phyloP scores from a whole-genome alignment of 306 rosid genomes.

The Prunus mira region DNA sequence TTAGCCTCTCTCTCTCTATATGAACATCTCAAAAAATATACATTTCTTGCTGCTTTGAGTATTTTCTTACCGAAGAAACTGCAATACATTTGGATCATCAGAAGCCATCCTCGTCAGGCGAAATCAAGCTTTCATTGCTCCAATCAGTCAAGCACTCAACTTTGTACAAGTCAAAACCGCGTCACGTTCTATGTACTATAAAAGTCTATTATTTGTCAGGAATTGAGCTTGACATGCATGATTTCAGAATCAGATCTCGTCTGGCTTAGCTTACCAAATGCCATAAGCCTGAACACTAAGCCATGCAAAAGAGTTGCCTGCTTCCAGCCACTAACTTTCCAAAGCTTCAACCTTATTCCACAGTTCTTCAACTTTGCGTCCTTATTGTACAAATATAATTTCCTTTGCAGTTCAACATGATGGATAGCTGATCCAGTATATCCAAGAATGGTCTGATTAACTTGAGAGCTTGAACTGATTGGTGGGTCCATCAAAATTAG shows the following conservation, averaged over 20 bases:
- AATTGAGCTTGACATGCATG: conserved; percentile 25
- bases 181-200: conserved; percentile 25
- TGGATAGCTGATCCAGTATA: conserved; percentile 30
- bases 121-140: conserved; percentile 19
- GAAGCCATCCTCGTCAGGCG: conserved; percentile 16
- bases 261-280: conserved; percentile 22
- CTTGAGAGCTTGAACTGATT: conserved; percentile 28
- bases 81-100: conserved; percentile 24
- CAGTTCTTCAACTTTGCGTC: conserved; percentile 40
- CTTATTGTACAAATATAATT: conserved; percentile 45
- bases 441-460: conserved; percentile 30
- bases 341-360: conserved; percentile 43
- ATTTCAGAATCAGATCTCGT: conserved; percentile 25
- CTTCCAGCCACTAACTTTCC: conserved; percentile 36
- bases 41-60: conserved; percentile 38
- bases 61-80: conserved; percentile 26
- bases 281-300: conserved; percentile 25
- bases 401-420: conserved; percentile 41
- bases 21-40: conserved; percentile 39
- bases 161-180: conserved; percentile 30
- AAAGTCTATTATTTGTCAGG: conserved; percentile 32
- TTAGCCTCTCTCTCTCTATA: conserved; percentile 36
- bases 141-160: conserved; percentile 31
- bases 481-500: conserved; percentile 27
- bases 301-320: conserved; percentile 34